Conservation (phyloP, 2,329 filamentous ascomycete genomes). For the Fusarium sp. region DNA sequence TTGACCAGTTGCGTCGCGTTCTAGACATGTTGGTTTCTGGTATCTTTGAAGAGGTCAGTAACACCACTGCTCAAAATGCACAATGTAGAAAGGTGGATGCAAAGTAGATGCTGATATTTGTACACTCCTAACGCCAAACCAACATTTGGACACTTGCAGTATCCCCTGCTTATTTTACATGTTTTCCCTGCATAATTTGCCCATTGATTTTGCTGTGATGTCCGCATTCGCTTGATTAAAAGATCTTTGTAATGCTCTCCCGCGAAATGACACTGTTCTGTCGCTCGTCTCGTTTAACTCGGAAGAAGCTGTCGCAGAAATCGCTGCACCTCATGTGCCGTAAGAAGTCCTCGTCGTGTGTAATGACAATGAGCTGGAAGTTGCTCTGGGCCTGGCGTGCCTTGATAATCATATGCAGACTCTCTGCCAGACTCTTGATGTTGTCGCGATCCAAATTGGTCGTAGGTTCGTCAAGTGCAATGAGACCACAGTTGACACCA, state of each 20-base stretch:
- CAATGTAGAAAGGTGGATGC: background rate
- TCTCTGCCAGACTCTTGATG: conserved; percentile 88
- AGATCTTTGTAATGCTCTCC: conserved; percentile 70
- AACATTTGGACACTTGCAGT: background rate
- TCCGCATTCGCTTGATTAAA: conserved; percentile 42
- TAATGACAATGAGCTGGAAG: conserved; percentile 98
- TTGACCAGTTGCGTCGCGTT: background rate
- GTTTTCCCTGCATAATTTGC: background rate
- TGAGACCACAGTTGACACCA: conserved; percentile 94
- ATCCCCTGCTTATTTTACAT: conserved; percentile 20
- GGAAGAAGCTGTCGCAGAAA: conserved; percentile 93
- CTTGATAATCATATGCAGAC: conserved; percentile 89
- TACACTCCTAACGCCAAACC: conserved; percentile 17
- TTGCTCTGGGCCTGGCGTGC: conserved; percentile 88
- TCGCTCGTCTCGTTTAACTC: conserved; percentile 84
- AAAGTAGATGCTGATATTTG: conserved; percentile 17
- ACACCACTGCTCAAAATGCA: background rate
- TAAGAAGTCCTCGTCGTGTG: conserved; percentile 97
- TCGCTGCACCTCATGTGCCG: conserved; percentile 94
- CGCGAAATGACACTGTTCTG: conserved; percentile 91
- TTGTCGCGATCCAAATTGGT: conserved; percentile 98
- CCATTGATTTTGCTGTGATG: background rate
- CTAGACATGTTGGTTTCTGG: background rate
- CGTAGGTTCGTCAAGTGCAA: conserved; percentile 96
- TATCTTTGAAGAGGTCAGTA: background rate